A percentile compares a stretch with the other conserved stretches of the same genome.
These are phyloP conservation scores for Parmelia sp. DNA, from an alignment of 495 filamentous ascomycete species.

Conservation along the genomic window DNA sequence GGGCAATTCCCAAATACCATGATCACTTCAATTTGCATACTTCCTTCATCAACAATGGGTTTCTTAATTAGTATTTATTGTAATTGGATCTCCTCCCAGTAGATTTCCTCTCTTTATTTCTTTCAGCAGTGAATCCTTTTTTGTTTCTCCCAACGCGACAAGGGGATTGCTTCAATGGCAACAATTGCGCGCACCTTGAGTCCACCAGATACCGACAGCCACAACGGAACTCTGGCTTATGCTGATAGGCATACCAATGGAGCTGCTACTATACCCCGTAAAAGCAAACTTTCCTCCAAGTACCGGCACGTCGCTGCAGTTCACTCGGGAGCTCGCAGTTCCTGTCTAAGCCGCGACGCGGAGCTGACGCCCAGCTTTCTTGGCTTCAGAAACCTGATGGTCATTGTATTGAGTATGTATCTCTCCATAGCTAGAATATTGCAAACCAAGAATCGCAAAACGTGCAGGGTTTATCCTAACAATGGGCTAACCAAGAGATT, in stretches of 20 bases:
- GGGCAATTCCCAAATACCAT: neutral
- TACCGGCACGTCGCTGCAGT: slow-evolving; percentile 87
- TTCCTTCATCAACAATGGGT: neutral
- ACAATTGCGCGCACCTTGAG: neutral
- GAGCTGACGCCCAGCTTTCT: slow-evolving; percentile 71
- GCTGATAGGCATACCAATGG: neutral
- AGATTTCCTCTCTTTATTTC: neutral
- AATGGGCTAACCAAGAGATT: neutral
- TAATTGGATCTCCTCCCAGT: neutral
- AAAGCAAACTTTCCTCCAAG: slow-evolving; percentile 34
- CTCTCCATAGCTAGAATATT: neutral
- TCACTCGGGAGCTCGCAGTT: slow-evolving; percentile 63
- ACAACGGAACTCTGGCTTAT: neutral
- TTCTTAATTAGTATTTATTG: neutral
- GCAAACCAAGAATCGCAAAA: too few species aligned
- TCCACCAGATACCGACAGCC: neutral
- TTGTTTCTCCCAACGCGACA: neutral
- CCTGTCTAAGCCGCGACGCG: slow-evolving; percentile 80
- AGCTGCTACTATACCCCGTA: neutral
- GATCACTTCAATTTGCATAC: too few species aligned
- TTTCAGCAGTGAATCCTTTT: neutral
- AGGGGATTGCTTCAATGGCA: neutral
- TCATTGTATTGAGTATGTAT: slow-evolving; percentile 72
- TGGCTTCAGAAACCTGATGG: slow-evolving; percentile 94
- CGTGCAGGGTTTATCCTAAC: neutral